These are phyloP conservation scores for Malus asiatica DNA, from an alignment of 306 rosid genomes.

Conservation along the genomic window DNA sequence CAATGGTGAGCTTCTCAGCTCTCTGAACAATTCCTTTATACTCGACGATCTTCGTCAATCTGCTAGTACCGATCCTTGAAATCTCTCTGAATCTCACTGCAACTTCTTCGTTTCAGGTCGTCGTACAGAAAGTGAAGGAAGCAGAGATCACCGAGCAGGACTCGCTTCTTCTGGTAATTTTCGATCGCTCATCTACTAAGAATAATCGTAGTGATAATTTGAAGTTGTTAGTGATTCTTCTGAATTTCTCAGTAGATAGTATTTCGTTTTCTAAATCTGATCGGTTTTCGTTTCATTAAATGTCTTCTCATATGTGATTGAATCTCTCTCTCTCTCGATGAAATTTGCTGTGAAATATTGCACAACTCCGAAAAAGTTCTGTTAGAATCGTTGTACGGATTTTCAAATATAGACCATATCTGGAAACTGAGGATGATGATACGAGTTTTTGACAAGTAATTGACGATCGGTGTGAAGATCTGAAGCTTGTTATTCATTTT, in stretches of 20 bases:
- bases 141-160: constrained; percentile 92
- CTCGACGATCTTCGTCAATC: constrained; percentile 15
- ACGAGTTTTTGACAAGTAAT: neutral
- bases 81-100: neutral
- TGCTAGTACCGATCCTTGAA: neutral
- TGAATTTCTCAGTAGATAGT: neutral
- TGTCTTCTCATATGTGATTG: neutral
- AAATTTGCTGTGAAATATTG: neutral
- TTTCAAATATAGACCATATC: neutral
- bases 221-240: neutral
- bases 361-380: neutral
- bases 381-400: neutral
- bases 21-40: neutral
- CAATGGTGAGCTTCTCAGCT: constrained; percentile 43
- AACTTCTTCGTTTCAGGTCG: constrained; percentile 45
- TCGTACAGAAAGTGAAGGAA: constrained; percentile 77
- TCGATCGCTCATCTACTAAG: constrained; percentile 19
- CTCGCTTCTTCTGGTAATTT: constrained; percentile 85
- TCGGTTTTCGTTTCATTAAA: neutral
- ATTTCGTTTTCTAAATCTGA: neutral
- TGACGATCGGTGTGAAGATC: neutral
- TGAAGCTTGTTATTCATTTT: neutral
- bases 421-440: neutral
- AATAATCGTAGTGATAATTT: neutral
- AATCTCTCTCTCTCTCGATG: neutral